phyloP scores from a whole-genome alignment of 202 grass and related monocot species.

The Zoysia matrella region DNA sequence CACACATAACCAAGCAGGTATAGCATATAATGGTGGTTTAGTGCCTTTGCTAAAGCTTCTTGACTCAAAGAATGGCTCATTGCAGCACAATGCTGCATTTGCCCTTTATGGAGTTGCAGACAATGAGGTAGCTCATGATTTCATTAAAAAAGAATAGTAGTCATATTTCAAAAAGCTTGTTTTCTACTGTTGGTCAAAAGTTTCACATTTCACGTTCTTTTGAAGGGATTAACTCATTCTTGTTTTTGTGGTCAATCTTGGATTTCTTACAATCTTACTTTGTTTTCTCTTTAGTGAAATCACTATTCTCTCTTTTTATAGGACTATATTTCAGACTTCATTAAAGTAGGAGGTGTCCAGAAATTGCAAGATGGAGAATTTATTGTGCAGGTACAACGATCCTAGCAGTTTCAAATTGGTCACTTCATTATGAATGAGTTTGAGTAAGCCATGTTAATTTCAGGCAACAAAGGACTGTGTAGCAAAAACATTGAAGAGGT shows the following conservation, averaged over 20 bases:
- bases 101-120: conserved; percentile 99
- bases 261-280: not conserved
- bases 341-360: conserved; percentile 97
- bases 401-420: not conserved
- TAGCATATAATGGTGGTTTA: conserved; percentile 96
- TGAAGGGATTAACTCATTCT: conserved; percentile 11
- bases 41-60: conserved; percentile 97
- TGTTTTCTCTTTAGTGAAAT: conserved; percentile 2
- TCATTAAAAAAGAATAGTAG: conserved; percentile 9
- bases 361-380: conserved; percentile 99
- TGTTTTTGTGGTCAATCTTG: conserved; percentile 23
- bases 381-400: conserved; percentile 80
- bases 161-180: conserved; percentile 1
- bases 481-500: conserved; percentile 95
- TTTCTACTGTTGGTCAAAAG: conserved; percentile 1
- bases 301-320: conserved; percentile 45
- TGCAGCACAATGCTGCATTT: conserved; percentile 99
- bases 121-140: conserved; percentile 77
- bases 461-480: conserved; percentile 99
- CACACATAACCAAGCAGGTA: conserved; percentile 98
- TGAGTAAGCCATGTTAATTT: conserved; percentile 39
- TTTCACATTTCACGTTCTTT: not conserved
- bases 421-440: conserved; percentile 18
- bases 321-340: conserved; percentile 94
- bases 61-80: conserved; percentile 97